Evolutionary conservation across 331 rosid species (phyloP).

Genomic region (Rosa hybrid): DNA sequence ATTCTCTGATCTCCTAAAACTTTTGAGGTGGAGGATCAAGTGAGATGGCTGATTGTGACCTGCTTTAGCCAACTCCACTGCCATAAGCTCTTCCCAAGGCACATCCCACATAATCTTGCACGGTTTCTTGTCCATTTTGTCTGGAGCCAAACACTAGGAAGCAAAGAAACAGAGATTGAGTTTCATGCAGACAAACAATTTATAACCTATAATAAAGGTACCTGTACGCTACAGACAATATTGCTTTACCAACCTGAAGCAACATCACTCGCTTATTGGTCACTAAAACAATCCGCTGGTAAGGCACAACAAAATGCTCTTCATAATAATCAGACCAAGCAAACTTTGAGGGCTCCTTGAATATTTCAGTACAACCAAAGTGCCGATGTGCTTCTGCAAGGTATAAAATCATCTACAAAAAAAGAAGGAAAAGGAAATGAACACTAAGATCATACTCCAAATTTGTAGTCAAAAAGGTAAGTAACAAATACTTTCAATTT

Average conservation of each 20-base stretch:
- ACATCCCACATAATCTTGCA: slow-evolving; percentile 96
- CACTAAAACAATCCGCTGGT: slow-evolving; percentile 76
- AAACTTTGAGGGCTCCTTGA: slow-evolving; percentile 95
- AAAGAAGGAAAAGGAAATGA: slow-evolving; percentile 15
- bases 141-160: slow-evolving; percentile 77
- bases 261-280: slow-evolving; percentile 89
- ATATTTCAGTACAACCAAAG: slow-evolving; percentile 90
- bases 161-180: slow-evolving; percentile 28
- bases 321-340: slow-evolving; percentile 92
- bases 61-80: slow-evolving; percentile 87
- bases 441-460: neutral
- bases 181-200: slow-evolving; percentile 37
- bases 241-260: slow-evolving; percentile 70
- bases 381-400: slow-evolving; percentile 90
- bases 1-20: slow-evolving; percentile 73
- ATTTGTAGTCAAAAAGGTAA: neutral
- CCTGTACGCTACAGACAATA: neutral
- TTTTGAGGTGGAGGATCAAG: slow-evolving; percentile 88
- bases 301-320: slow-evolving; percentile 72
- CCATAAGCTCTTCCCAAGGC: slow-evolving; percentile 93
- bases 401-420: slow-evolving; percentile 81
- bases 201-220: neutral
- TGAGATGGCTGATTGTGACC: slow-evolving; percentile 75
- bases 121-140: slow-evolving; percentile 85
- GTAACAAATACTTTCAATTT: neutral